Evolutionary conservation across 805 yeast genomes (phyloP).

Genomic region (Lipomyces yamanashiensis): DNA sequence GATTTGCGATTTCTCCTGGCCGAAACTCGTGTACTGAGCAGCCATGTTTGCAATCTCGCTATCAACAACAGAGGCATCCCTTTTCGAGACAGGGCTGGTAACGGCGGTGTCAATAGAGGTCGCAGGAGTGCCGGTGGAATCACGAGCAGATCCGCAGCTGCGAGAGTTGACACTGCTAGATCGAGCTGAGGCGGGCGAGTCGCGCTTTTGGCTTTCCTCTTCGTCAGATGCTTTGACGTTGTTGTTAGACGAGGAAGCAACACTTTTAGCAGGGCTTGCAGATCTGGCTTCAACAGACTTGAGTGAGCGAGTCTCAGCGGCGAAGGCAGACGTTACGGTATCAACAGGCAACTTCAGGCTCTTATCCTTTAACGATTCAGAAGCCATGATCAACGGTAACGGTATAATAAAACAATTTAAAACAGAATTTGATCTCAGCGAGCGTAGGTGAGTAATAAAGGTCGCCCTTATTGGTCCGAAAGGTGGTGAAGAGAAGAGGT

Average conservation of each 20-base stretch:
- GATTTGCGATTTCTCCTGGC: too few relatives aligned
- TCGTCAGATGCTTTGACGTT: too few relatives aligned
- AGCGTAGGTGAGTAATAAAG: not conserved
- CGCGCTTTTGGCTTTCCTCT: not conserved
- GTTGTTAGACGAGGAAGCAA: too few relatives aligned
- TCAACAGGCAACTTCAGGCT: too few relatives aligned
- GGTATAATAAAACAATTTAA: not conserved
- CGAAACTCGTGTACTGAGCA: not conserved
- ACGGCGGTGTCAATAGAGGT: not conserved
- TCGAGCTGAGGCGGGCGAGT: slow-evolving; percentile 5
- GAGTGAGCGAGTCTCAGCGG: too few relatives aligned
- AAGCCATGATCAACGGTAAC: not conserved
- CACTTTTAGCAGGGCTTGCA: too few relatives aligned
- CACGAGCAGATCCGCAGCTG: not conserved
- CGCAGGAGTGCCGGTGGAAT: not conserved
- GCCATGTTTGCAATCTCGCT: not conserved
- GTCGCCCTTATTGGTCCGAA: not conserved
- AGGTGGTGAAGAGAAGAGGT: not conserved
- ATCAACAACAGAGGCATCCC: not conserved
- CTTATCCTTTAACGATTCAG: too few relatives aligned
- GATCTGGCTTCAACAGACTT: too few relatives aligned
- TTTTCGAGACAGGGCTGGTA: too few relatives aligned
- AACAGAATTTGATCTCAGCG: not conserved
- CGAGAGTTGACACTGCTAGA: slow-evolving; percentile 6
- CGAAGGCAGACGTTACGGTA: too few relatives aligned